Conservation (phyloP, 2,329 filamentous ascomycete species). For the Aspergillus oerlinghausenensis region DNA sequence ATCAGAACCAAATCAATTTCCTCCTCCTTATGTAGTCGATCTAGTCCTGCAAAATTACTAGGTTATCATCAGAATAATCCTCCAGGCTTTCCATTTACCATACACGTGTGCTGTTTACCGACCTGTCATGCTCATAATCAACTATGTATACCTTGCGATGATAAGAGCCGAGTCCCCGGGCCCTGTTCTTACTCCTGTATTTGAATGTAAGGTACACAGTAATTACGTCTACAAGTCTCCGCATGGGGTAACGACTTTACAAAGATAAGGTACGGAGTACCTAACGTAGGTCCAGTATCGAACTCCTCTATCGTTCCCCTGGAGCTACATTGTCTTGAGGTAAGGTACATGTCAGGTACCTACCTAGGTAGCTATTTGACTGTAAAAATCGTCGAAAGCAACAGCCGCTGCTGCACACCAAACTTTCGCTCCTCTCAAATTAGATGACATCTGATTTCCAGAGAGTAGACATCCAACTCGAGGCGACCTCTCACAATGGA, state of each 20-base stretch:
- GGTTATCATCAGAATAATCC: not conserved
- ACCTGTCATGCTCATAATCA: not conserved
- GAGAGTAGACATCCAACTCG: not conserved
- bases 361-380: not conserved
- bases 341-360: not conserved
- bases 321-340: too few relatives aligned
- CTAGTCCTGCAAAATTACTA: not conserved
- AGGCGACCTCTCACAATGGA: conserved; percentile 21
- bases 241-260: not conserved
- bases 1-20: not conserved
- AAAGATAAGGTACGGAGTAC: not conserved
- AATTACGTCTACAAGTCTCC: not conserved
- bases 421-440: not conserved
- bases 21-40: not conserved
- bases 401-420: not conserved
- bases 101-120: not conserved
- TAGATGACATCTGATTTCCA: not conserved
- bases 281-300: not conserved
- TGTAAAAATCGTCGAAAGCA: not conserved
- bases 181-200: too few relatives aligned
- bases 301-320: not conserved
- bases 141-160: too few relatives aligned
- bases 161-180: not conserved
- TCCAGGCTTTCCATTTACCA: not conserved
- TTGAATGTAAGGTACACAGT: not conserved